A percentile compares a stretch with the other conserved stretches of the same genome.
These are phyloP conservation scores for Schizonepeta tenuifolia DNA, from an alignment of 257 asterid species.

Conservation along the genomic window DNA sequence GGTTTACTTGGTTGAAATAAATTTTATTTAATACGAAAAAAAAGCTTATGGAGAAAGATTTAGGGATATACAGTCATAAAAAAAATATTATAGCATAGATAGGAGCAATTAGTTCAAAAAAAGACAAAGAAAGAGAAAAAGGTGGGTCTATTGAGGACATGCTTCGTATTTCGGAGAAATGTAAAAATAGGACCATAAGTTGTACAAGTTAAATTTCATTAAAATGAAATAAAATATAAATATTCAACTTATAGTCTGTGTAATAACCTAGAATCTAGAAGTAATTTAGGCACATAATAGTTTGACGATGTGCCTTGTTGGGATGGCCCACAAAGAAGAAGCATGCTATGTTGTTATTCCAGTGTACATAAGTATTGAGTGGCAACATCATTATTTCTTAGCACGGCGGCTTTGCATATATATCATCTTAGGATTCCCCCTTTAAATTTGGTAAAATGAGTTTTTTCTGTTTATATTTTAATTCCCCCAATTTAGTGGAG, in stretches of 20 bases:
- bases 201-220: no score
- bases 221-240: no score
- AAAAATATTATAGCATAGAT: no score
- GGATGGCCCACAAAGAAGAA: conserved; percentile 27
- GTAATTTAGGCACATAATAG: neutral
- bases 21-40: no score
- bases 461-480: neutral
- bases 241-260: neutral
- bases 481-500: neutral
- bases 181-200: no score
- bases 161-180: no score
- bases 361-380: conserved; percentile 27
- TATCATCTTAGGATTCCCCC: conserved; percentile 37
- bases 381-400: conserved; percentile 40
- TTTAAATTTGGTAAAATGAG: neutral
- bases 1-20: no score
- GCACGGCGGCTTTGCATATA: conserved; percentile 11
- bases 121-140: no score
- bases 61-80: no score
- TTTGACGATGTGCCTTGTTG: conserved; percentile 6
- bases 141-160: no score
- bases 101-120: no score
- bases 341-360: conserved; percentile 35
- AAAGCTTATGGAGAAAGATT: no score
- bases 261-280: neutral